Evolutionary conservation across 2,329 filamentous ascomycete genomes (phyloP).

Genomic region (Colletotrichum orchidophilum): DNA sequence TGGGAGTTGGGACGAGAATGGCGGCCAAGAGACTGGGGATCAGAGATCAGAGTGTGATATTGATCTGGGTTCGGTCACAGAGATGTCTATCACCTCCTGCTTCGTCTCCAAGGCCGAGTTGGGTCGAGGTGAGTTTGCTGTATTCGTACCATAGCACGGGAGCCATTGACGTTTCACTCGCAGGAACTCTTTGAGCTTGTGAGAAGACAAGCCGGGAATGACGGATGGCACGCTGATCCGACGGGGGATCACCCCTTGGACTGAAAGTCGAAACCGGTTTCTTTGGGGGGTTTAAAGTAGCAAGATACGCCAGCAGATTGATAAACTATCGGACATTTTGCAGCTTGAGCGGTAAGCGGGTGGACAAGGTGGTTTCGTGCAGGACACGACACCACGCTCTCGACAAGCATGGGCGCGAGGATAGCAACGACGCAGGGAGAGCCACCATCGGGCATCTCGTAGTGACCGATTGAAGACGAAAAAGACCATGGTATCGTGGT

Average conservation of each 20-base stretch:
- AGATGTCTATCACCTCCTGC: neutral
- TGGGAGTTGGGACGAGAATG: conserved; percentile 19
- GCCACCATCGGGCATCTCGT: conserved; percentile 1
- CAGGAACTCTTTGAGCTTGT: neutral
- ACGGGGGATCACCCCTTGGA: conserved; percentile 2
- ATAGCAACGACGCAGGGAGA: neutral
- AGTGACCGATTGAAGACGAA: neutral
- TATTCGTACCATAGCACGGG: neutral
- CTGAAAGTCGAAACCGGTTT: conserved; percentile 30
- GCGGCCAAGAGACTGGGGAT: conserved; percentile 20
- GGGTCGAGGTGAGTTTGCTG: neutral
- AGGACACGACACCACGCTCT: conserved; percentile 23
- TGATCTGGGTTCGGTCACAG: neutral
- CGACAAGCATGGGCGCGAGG: conserved; percentile 22
- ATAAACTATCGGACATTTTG: conserved; percentile 20
- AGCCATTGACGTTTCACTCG: conserved; percentile 12
- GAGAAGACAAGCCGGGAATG: conserved; percentile 4
- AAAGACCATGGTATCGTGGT: conserved; percentile 5
- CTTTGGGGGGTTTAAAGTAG: conserved; percentile 6
- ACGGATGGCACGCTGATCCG: conserved; percentile 19
- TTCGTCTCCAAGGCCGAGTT: neutral
- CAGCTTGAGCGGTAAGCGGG: conserved; percentile 2
- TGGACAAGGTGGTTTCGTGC: conserved; percentile 30
- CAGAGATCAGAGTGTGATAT: neutral
- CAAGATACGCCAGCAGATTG: conserved; percentile 22